Conservation (phyloP, 2,329 filamentous ascomycete species). For the Trichoderma endophyticum region DNA sequence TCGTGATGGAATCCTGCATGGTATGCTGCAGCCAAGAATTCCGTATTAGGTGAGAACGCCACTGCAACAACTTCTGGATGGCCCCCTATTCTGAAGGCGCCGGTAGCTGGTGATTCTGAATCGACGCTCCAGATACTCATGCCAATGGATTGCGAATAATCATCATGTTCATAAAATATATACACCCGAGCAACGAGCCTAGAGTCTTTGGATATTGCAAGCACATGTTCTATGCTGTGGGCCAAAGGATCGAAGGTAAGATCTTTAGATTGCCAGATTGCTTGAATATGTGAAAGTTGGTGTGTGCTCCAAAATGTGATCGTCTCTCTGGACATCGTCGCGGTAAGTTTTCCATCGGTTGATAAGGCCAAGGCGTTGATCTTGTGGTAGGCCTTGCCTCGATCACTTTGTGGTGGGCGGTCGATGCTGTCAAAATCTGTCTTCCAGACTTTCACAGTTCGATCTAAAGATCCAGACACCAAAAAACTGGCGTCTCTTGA, state of each 20-base stretch:
- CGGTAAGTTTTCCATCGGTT: not conserved
- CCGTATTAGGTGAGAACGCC: not conserved
- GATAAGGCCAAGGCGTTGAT: not conserved
- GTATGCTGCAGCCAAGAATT: not conserved
- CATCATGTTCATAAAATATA: no score
- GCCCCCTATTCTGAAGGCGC: no score
- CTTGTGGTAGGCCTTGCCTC: not conserved
- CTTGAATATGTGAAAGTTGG: not conserved
- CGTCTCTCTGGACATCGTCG: not conserved
- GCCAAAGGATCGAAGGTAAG: accelerated
- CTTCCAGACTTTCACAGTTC: not conserved
- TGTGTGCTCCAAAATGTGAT: not conserved
- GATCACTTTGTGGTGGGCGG: not conserved
- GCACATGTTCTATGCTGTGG: no score
- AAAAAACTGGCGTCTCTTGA: not conserved
- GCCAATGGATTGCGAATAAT: no score
- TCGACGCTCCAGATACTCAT: no score
- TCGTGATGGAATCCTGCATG: no score
- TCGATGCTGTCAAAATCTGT: not conserved
- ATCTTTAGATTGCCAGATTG: not conserved
- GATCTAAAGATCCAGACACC: not conserved
- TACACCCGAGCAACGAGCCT: not conserved
- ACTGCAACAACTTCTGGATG: not conserved
- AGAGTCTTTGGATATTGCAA: not conserved
- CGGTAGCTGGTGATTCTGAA: no score